Evolutionary conservation across 1,139 yeast species (phyloP).

Genomic region (Zygosaccharomyces sapae): DNA sequence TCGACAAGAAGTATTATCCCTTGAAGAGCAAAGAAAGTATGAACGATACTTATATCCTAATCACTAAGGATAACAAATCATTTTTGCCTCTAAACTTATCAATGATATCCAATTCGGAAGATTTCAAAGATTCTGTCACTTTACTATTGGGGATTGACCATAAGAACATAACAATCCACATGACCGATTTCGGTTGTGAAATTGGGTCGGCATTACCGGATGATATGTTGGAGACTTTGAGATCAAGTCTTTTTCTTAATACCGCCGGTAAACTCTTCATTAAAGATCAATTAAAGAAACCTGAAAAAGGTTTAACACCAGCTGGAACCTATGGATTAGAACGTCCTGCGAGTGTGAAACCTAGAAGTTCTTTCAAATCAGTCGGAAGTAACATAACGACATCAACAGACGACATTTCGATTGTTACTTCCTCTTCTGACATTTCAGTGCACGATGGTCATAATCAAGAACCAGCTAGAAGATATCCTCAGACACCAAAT

Average conservation of each 20-base stretch:
- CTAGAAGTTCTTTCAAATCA: conserved; percentile 31
- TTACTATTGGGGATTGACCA: conserved; percentile 43
- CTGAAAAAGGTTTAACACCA: conserved; percentile 15
- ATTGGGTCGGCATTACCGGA: conserved; percentile 61
- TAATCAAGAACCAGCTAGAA: conserved; percentile 23
- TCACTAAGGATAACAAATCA: conserved; percentile 54
- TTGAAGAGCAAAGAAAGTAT: conserved; percentile 22
- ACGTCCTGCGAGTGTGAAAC: conserved; percentile 20
- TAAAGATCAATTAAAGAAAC: conserved; percentile 37
- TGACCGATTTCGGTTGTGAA: conserved; percentile 66
- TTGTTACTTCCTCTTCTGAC: conserved; percentile 33
- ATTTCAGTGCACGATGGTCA: conserved; percentile 33
- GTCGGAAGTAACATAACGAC: conserved; percentile 24
- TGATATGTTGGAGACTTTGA: conserved; percentile 44
- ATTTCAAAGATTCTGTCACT: conserved; percentile 41
- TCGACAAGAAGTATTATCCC: conserved; percentile 40
- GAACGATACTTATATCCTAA: conserved; percentile 43
- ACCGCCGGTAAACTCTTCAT: conserved; percentile 45
- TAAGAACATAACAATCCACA: conserved; percentile 50
- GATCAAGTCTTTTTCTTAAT: conserved; percentile 37
- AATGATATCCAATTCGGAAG: conserved; percentile 33
- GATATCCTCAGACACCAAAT: conserved; percentile 36
- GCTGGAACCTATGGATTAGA: conserved; percentile 17
- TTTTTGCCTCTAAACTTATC: conserved; percentile 49
- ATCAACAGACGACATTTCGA: conserved; percentile 32